Evolutionary conservation across 352 stramenopile genomes (phyloP), one percentile per base, ranked within the genome.

Genomic region (Phytophthora citrophthora): DNA sequence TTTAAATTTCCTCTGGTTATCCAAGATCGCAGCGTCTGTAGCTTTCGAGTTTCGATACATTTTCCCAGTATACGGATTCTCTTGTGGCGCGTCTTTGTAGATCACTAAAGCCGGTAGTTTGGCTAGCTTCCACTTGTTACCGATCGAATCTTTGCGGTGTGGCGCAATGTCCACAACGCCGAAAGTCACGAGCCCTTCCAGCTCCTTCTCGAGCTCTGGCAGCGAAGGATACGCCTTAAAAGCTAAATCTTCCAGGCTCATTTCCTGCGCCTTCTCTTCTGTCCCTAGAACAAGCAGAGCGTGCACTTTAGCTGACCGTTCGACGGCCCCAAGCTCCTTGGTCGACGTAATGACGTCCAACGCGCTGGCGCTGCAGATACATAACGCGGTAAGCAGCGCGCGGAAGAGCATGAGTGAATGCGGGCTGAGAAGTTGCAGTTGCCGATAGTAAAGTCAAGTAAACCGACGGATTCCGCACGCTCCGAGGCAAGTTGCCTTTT

Each of bases 31-130:
- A 1, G 74, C 56, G 13, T 83, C 68, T 18, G 52, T 52, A 13
- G 77, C 36, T 39, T 69, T 61, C 11, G 83, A 61, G 34, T 86
- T 72, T 41, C 86, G 73, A 50, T 93, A 94, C 52, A 76, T 48
- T 46, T 79, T 78, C 13, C 76, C 72, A 15, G 83, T 91, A 64
- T 94, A 94, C 7, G 86, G 86, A 51, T 94, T 94, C 69, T 77
- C 62, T 27, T 90, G 81, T 0, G 86, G 86, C 20, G 55, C 59
- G 27, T 88, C 83, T 45, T 74, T 81, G 65, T 88, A 91, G 20
- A 90, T 34, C 3, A 91, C 55, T 7, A 94, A 55, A 20, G 76
- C 78, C 2, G 86, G 86, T 1, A 87, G 56, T 3, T 63, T 62
- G 0, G 58, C 55, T 12, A 89, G 43, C 44, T 77, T 79, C 83